These are phyloP conservation scores for Alternaria ventricosa DNA, from an alignment of 2,329 filamentous ascomycete species.

Conservation along the genomic window DNA sequence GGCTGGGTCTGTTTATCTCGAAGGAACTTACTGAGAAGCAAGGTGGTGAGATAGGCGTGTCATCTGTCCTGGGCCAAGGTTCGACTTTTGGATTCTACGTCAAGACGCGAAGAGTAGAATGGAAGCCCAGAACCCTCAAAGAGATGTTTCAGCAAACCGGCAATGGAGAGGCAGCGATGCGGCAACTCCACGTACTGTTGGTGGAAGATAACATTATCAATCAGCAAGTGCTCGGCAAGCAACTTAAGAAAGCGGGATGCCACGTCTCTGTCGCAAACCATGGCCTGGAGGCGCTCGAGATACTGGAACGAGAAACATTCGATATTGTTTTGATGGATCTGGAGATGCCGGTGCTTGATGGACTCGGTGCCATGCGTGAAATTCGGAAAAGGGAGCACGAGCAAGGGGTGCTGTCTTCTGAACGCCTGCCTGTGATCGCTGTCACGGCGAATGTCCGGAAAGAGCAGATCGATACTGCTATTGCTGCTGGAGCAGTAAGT, in stretches of 20 bases:
- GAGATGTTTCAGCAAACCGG: constrained; percentile 12
- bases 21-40: constrained; percentile 54
- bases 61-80: constrained; percentile 44
- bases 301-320: constrained; percentile 36
- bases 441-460: constrained; percentile 48
- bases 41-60: constrained; percentile 56
- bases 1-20: constrained; percentile 55
- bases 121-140: constrained; percentile 7
- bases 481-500: constrained; percentile 43
- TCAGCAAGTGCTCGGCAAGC: constrained; percentile 45
- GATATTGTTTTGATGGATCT: constrained; percentile 57
- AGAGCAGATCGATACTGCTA: constrained; percentile 45
- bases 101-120: constrained; percentile 38
- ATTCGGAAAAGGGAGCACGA: constrained; percentile 53
- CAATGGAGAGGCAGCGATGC: not conserved
- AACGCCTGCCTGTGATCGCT: constrained; percentile 43
- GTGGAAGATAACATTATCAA: constrained; percentile 52
- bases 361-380: constrained; percentile 49
- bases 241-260: constrained; percentile 44
- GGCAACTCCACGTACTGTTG: constrained; percentile 37
- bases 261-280: constrained; percentile 43
- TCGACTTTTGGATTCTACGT: constrained; percentile 57
- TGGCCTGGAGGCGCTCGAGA: constrained; percentile 46
- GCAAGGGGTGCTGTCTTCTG: constrained; percentile 17
- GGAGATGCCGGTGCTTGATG: constrained; percentile 63